Conservation (phyloP, 2,329 filamentous ascomycete genomes). For the Cercospora brassicicola region DNA sequence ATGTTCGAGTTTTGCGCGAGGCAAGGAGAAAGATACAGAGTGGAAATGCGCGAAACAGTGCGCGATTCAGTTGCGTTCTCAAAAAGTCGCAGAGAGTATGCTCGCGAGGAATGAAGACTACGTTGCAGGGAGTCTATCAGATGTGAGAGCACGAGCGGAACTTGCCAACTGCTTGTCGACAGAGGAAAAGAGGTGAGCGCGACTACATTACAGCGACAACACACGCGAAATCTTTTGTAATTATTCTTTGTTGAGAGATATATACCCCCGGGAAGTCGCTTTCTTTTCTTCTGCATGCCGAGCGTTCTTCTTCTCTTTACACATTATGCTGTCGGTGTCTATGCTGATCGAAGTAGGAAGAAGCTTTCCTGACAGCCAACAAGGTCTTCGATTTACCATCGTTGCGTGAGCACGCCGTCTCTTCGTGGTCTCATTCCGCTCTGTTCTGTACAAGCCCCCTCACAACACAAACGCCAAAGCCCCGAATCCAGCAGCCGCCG, state of each 20-base stretch:
- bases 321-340: constrained; percentile 1
- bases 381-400: background rate
- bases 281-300: background rate
- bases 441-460: background rate
- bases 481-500: constrained; percentile 14
- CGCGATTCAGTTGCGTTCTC: background rate
- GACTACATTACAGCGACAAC: background rate
- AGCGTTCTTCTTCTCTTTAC: background rate
- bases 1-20: background rate
- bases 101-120: too few relatives aligned
- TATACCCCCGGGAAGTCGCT: background rate
- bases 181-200: background rate
- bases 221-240: background rate
- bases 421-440: background rate
- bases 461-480: constrained; percentile 17
- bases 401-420: background rate
- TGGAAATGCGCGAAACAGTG: constrained; percentile 5
- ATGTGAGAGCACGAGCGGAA: too few relatives aligned
- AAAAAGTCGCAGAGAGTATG: too few relatives aligned
- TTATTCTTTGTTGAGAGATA: background rate
- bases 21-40: background rate
- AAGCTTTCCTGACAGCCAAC: background rate
- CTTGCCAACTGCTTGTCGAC: background rate
- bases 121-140: too few relatives aligned
- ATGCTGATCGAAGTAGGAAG: background rate